A percentile compares a stretch with the other conserved stretches of the same genome.
Conservation (phyloP, 1,284 basidiomycete genomes). For the Thecaphora thlaspeos region DNA sequence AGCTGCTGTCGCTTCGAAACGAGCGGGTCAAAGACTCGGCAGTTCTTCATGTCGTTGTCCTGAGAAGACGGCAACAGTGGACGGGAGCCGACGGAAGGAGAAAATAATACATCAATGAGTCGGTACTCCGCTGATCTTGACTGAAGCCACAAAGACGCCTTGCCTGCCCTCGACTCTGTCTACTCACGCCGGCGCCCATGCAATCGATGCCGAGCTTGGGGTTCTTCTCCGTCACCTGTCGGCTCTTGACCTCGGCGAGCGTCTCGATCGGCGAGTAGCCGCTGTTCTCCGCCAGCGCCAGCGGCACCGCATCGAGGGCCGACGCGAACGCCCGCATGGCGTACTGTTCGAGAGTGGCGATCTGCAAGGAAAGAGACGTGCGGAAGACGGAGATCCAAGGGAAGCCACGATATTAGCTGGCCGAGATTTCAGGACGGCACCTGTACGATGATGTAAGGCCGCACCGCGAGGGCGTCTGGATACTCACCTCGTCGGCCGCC, state of each 20-base stretch:
- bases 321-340: constrained; percentile 97
- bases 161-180: too few species aligned
- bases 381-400: constrained; percentile 18
- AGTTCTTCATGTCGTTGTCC: constrained; percentile 83
- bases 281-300: constrained; percentile 96
- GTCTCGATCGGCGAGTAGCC: constrained; percentile 95
- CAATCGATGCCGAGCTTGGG: constrained; percentile 91
- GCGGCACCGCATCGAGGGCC: constrained; percentile 86
- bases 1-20: constrained; percentile 98
- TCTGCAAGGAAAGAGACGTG: too few species aligned
- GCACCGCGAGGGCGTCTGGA: too few species aligned
- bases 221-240: constrained; percentile 85
- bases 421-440: too few species aligned
- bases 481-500: constrained; percentile 78
- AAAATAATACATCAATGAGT: too few species aligned
- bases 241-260: constrained; percentile 86
- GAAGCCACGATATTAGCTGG: too few species aligned
- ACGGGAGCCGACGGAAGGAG: not conserved
- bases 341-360: constrained; percentile 96
- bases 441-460: too few species aligned
- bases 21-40: constrained; percentile 93
- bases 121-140: too few species aligned
- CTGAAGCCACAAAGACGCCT: too few species aligned
- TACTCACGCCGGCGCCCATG: constrained; percentile 69
- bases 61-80: not conserved